Conservation (phyloP, 495 filamentous ascomycete species). For the Xylaria venustula region DNA sequence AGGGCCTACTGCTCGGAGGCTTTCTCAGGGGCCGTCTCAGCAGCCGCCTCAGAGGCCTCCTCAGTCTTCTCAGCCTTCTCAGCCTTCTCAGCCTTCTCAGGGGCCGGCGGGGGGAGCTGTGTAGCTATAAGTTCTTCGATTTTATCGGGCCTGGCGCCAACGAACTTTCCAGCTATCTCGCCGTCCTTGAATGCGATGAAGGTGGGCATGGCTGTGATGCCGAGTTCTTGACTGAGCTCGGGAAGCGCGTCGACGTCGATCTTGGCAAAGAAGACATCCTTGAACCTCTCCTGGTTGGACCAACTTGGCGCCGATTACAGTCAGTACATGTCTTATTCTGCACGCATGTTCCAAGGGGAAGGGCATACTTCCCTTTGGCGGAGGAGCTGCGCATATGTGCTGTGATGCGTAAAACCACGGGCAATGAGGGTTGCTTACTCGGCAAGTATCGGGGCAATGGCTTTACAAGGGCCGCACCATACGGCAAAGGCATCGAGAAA, state of each 20-base stretch:
- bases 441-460: constrained; percentile 72
- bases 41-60: too few species aligned
- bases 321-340: constrained; percentile 11
- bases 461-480: constrained; percentile 97
- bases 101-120: not conserved
- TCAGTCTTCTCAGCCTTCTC: too few species aligned
- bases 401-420: not conserved
- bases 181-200: constrained; percentile 85
- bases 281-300: constrained; percentile 23
- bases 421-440: constrained; percentile 44
- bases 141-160: constrained; percentile 75
- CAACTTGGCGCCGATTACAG: not conserved
- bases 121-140: constrained; percentile 55
- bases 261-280: constrained; percentile 74
- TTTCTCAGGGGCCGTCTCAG: too few species aligned
- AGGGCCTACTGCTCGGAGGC: too few species aligned
- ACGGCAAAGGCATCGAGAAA: constrained; percentile 84
- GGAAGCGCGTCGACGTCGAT: constrained; percentile 85
- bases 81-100: not conserved
- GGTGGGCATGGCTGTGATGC: constrained; percentile 93
- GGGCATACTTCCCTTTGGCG: not conserved
- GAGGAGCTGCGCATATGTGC: not conserved
- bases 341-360: not conserved
- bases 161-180: constrained; percentile 61
- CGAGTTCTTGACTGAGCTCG: constrained; percentile 74